Evolutionary conservation across 148 eudicot genomes (phyloP), one percentile per base, ranked within the genome.

Genomic region (Salicornia ramosissima): DNA sequence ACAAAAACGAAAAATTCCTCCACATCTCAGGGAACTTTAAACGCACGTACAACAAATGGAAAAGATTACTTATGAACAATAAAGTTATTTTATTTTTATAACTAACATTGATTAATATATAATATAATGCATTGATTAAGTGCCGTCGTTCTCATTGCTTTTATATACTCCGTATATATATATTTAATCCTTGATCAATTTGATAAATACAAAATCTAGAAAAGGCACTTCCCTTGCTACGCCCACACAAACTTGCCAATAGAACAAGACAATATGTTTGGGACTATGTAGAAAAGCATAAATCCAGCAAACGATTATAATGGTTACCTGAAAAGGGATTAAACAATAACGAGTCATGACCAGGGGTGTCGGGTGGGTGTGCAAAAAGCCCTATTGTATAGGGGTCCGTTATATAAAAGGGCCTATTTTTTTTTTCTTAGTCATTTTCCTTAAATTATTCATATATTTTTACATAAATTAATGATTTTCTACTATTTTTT

Each of bases 311-410:
- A 63, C 66, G 57, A 70, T 29, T n/a, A n/a, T n/a, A n/a, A 43
- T 67, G 79, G 78, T 67, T 70, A 74, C 76, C 84, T 74, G 81
- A 71, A 77, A 70, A 77, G 50, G 42, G 55, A 74, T 64, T 56
- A 5, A 55, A 65, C 45, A 47, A 36, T 30, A 51, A 26, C 67
- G 67, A 59, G 46, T 53, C 42, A 33, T 52, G 73, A n/a, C n/a
- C n/a, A n/a, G n/a, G n/a, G n/a, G n/a, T n/a, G n/a, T n/a, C n/a
- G n/a, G n/a, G n/a, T n/a, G n/a, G n/a, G n/a, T n/a, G n/a, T n/a
- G n/a, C n/a, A n/a, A n/a, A n/a, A n/a, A n/a, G n/a, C n/a, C n/a
- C n/a, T n/a, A n/a, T n/a, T n/a, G n/a, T n/a, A n/a, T n/a, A n/a
- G n/a, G n/a, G n/a, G n/a, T n/a, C n/a, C n/a, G n/a, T n/a, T n/a